Conservation (phyloP, 73 alveolate species). For the Paramecium sexaurelia region DNA sequence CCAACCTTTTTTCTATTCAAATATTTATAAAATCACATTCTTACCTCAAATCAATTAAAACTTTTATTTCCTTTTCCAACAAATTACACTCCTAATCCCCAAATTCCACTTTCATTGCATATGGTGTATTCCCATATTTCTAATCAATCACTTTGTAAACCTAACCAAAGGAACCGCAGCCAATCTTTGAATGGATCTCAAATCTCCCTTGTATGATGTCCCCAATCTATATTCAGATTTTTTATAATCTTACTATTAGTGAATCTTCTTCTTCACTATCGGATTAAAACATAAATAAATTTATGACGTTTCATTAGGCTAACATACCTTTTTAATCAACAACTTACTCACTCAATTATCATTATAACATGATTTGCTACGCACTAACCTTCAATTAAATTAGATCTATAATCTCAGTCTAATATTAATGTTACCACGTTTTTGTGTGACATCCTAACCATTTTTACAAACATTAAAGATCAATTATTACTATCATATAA, state of each 20-base stretch:
- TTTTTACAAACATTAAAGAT: neutral
- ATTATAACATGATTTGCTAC: slow-evolving; percentile 21
- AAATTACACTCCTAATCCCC: slow-evolving; percentile 73
- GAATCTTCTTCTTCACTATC: slow-evolving; percentile 37
- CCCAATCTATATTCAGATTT: neutral
- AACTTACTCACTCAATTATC: neutral
- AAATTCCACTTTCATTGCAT: slow-evolving; percentile 67
- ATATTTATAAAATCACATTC: neutral
- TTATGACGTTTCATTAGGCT: slow-evolving; percentile 27
- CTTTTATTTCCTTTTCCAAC: slow-evolving; percentile 73
- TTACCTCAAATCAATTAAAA: slow-evolving; percentile 53
- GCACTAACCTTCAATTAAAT: neutral
- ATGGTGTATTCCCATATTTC: slow-evolving; percentile 72
- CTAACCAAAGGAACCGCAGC: slow-evolving; percentile 81
- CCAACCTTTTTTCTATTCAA: slow-evolving; percentile 46
- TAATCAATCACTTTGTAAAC: slow-evolving; percentile 73
- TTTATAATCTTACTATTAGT: neutral
- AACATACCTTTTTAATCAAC: slow-evolving; percentile 32
- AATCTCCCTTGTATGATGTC: neutral
- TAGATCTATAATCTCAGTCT: neutral
- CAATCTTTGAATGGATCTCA: slow-evolving; percentile 66
- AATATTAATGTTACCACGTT: neutral
- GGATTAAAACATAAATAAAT: slow-evolving; percentile 30
- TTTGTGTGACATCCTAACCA: neutral
- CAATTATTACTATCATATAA: neutral